Evolutionary conservation across 257 asterid species (phyloP), one percentile per base, ranked within the genome.

Genomic region (Ilex asprella): DNA sequence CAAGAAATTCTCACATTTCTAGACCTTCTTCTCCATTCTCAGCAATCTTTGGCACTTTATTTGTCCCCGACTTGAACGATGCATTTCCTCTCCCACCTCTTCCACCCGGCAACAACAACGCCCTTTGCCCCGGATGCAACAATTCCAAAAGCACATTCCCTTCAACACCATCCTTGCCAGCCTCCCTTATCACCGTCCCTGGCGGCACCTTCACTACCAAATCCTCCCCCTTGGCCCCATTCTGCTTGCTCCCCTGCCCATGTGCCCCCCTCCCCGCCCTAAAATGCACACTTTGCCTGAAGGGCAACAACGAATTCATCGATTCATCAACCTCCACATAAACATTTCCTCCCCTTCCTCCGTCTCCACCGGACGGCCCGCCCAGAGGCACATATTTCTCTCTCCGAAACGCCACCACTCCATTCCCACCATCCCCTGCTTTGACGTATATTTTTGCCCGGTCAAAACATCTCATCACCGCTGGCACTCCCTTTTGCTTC

Each of bases 331-430:
- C 97, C 76, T 80, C 86, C 67, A 89, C 67, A 41, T 85, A 86
- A 75, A 89, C 87, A 73, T 84, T 78, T n/a, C 99, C 96, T 58
- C 99, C 99, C 75, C 91, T 85, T 59, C 97, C 97, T 46, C 99
- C 99, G 77, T 89, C 96, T 49, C 97, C 99, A 2, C 99, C 97
- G 3, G 97, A 84, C 3, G 97, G 99, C 58, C 99, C 99, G 59
- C 99, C 97, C 5, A 82, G 72, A 0, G 99, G 99, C 29, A 93
- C 95, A 67, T 67, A 93, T 78, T 87, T 93, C 84, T 93, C 99
- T 74, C 99, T 74, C 76, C 99, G 76, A 63, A 93, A 85, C 6
- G 99, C 96, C 68, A 93, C 93, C 55, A 85, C 97, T 2, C 99
- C 99, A 27, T 89, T 84, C 11, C 99, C 99, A 15, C 99, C 97